phyloP scores from a whole-genome alignment of 2,329 filamentous ascomycete genomes.

The Colletotrichum sp. region DNA sequence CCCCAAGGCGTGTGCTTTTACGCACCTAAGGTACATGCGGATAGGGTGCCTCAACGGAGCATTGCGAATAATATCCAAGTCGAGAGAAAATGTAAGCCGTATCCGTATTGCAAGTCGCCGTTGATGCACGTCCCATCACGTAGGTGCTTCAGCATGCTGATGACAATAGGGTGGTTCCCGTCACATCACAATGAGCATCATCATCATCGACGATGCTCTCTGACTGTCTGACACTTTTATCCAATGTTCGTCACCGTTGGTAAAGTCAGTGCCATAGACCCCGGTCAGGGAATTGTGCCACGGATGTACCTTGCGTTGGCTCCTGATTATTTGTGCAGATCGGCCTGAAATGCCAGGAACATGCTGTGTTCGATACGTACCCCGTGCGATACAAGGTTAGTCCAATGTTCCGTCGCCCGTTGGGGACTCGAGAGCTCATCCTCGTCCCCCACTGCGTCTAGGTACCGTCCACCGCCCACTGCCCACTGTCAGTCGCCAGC shows the following conservation, averaged over 20 bases:
- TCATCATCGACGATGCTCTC: not conserved
- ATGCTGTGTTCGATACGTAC: constrained; percentile 2
- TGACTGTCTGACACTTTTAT: not conserved
- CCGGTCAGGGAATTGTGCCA: not conserved
- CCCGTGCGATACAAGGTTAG: not conserved
- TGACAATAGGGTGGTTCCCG: not conserved
- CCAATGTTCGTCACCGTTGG: not conserved
- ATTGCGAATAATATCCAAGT: too few species aligned
- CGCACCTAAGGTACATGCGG: too few species aligned
- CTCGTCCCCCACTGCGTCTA: constrained; percentile 5
- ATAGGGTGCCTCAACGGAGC: too few species aligned
- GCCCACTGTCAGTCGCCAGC: not conserved
- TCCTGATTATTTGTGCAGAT: constrained; percentile 19
- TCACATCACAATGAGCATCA: not conserved
- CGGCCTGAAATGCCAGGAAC: constrained; percentile 9
- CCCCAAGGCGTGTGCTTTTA: too few species aligned
- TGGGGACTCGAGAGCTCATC: constrained; percentile 1
- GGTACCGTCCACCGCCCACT: not conserved
- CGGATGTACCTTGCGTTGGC: not conserved
- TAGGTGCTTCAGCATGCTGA: not conserved
- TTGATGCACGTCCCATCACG: not conserved
- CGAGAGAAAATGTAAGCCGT: not conserved
- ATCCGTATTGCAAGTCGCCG: not conserved
- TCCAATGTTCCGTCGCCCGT: not conserved
- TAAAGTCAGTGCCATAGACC: not conserved